Evolutionary conservation across 1,139 yeast species (phyloP), one percentile per base, ranked within the genome.

Genomic region (Blastobotrys raffinosifermentans): DNA sequence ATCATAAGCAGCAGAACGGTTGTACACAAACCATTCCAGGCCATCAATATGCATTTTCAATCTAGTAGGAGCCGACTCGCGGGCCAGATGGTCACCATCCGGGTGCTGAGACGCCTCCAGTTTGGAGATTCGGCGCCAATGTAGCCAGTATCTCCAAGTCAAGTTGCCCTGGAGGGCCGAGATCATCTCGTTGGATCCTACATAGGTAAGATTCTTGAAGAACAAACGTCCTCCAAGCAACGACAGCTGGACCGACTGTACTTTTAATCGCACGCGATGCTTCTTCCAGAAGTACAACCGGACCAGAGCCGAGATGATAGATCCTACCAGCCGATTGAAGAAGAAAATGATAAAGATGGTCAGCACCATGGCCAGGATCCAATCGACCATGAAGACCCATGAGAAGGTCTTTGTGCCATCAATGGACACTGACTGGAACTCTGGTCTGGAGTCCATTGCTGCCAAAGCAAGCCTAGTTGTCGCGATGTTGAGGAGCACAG

Each of bases 121-220:
- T 26, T 42, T 44, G 18, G 52, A 41, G n/a, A 27, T 60, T 63
- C 37, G 55, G 53, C 19, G 55, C 51, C 35, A 58, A 60, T 11
- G 64, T 38, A 84, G 64, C 97, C 97, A 91, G 57, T 86, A 91
- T 43, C 94, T 60, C 97, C 97, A 91, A 0, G 94, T 84, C 21
- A 91, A 56, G 47, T 77, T 75, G 3, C 89, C 79, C 45, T 80
- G 79, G 16, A 83, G 69, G 2, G 84, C 68, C 5, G 86, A 73
- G 2, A 84, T 57, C 2, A 94, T 76, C 45, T 76, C 76, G 59
- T 89, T 82, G 33, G 76, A 68, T 9, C 86, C 82, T 8, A 81
- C 73, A 16, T 85, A 67, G 1, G 84, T 73, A 19, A 87, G 56
- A 55, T 87, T 86, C 50, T 80, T 83, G 54, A 87, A 75, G 55